Evolutionary conservation across 768 basidiomycete genomes (phyloP).

Genomic region (Boletellus sp.): DNA sequence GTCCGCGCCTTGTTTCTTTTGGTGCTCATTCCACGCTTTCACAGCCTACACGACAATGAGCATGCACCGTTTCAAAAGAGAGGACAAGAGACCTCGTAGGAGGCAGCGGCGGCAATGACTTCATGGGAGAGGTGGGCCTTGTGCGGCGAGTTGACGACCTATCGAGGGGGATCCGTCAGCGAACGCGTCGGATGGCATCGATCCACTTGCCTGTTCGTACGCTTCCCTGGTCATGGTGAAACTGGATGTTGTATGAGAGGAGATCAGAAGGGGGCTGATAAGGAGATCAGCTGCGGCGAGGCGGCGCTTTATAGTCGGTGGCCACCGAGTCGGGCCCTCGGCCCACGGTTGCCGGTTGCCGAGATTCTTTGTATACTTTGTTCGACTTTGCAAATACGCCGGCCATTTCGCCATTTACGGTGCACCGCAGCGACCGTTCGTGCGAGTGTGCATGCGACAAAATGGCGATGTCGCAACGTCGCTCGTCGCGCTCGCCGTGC

Average conservation of each 20-base stretch:
- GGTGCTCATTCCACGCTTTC: slow-evolving; percentile 60
- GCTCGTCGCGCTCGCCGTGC: neutral
- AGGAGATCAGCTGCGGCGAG: slow-evolving; percentile 1
- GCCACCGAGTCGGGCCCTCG: too few relatives aligned
- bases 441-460: too few relatives aligned
- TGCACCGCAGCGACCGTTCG: too few relatives aligned
- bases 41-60: slow-evolving; percentile 43
- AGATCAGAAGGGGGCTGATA: neutral
- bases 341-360: too few relatives aligned
- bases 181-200: neutral
- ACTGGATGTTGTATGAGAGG: neutral
- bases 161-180: slow-evolving; percentile 1
- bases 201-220: slow-evolving; percentile 17
- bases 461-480: too few relatives aligned
- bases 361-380: too few relatives aligned
- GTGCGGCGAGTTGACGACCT: slow-evolving; percentile 52
- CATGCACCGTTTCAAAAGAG: neutral
- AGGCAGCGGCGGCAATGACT: slow-evolving; percentile 62
- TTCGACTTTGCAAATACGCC: too few relatives aligned
- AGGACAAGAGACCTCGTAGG: slow-evolving; percentile 47
- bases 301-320: neutral
- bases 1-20: slow-evolving; percentile 45
- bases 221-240: slow-evolving; percentile 17
- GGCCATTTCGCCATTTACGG: too few relatives aligned
- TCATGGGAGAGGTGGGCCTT: slow-evolving; percentile 61